Evolutionary conservation across 805 yeast species (phyloP), one percentile per base, ranked within the genome.

Genomic region (Teunomyces lycoperdinae): DNA sequence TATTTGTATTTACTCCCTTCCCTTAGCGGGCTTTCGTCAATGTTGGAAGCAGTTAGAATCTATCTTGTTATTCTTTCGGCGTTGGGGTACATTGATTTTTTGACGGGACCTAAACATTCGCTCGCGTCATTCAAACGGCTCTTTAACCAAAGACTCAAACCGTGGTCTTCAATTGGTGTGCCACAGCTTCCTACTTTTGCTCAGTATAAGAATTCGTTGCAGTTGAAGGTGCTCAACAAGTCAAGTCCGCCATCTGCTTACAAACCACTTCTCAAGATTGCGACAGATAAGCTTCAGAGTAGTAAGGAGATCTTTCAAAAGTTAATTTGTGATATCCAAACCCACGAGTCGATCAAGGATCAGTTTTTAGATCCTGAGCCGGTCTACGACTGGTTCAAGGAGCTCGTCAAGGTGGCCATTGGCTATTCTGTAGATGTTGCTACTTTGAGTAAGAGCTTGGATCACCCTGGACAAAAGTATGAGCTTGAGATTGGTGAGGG

Each of bases 91-190:
- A 45, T 61, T 17, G 58, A 58, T 39, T 60, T 56, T 62, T 24
- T 61, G 54, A 45, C 52, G 46, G 54, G 74, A 58, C 48, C 69
- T 52, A 49, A 53, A 53, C 50, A 60, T 13, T 50, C 51, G 38
- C 45, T 57, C 9, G 56, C 65, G 5, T 46, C 54, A 9, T 50
- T 56, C 31, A 67, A 68, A 44, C 48, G 50, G 35, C 50, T 68
- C 16, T 70, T 54, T 45, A 53, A 61, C 9, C 67, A 89, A 41
- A 78, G 96, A 54, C 76, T 89, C 78, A 89, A 89, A 62, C 83
- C 94, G 3, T 88, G 86, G 69, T 79, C 85, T 17, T 78, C 89
- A 0, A 85, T 90, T 16, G 96, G 95, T 0, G 81, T 82, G 9
- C 97, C 97, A 1, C 76, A 74, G 27, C 57, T 80, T 36, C 90